These are phyloP conservation scores for Verticillium dahliae DNA, from an alignment of 2,329 filamentous ascomycete genomes.

Conservation along the genomic window DNA sequence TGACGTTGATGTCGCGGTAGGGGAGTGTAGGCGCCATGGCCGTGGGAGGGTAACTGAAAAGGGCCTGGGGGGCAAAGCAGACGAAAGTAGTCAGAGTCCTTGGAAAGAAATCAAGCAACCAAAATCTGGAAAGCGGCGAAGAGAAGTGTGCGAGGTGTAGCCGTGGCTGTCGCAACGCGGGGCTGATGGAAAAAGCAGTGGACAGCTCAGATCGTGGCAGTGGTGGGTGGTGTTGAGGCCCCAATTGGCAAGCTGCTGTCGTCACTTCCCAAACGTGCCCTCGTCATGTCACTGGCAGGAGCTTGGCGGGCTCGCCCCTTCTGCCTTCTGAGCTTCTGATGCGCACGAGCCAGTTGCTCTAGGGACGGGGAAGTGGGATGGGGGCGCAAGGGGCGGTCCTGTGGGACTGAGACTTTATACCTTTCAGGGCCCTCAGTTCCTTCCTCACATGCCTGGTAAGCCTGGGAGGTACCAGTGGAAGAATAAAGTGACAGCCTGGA, in stretches of 20 bases:
- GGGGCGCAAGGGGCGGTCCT: no score
- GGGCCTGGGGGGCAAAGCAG: background rate
- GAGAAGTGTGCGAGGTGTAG: background rate
- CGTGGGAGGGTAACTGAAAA: background rate
- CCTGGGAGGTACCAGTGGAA: no score
- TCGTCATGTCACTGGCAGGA: background rate
- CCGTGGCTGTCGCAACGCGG: background rate
- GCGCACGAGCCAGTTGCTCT: background rate
- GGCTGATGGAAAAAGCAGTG: background rate
- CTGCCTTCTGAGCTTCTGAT: background rate
- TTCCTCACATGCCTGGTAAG: no score
- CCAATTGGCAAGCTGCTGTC: constrained; percentile 8
- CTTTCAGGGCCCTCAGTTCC: no score
- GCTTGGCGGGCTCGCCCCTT: background rate
- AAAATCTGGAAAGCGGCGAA: background rate
- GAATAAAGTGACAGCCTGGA: background rate
- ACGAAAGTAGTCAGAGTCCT: background rate
- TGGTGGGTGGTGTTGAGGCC: constrained; percentile 1
- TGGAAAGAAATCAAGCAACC: background rate
- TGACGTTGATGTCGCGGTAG: constrained; percentile 95
- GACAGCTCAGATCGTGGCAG: background rate
- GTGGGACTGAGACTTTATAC: no score
- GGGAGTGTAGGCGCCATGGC: constrained; percentile 47
- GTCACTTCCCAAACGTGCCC: constrained; percentile 9
- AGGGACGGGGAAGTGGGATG: background rate